Base-by-base conservation (phyloP, 495 filamentous ascomycete species). In the Neurospora sp. region DNA sequence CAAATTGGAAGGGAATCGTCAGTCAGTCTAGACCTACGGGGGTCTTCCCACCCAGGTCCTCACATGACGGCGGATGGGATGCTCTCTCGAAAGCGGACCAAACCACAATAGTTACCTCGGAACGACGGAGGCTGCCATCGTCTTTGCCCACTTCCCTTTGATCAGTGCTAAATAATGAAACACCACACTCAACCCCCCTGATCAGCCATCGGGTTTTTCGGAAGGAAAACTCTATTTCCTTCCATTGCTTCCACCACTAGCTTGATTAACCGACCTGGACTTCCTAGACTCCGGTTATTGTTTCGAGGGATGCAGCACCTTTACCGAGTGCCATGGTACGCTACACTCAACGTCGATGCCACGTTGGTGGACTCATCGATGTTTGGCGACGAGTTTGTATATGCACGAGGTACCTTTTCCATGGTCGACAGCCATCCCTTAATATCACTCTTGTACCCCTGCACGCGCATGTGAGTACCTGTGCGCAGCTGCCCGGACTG, bases 81-180 rank as follows among this genome's bases (percentile, higher is more conserved):
- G 31, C 27, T 65, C 53, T 65, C 14, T 65, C 14, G 27, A 35
- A 65, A 65, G 27, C 53, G 53, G 53, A 18, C 53, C 18, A 18
- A 65, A 65, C 73, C 71, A 72, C 42, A 71, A 72, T 75, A 73
- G 76, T 75, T 75, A 82, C 81, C 79, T 76, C 78, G 80, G 78
- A 78, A 80, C 79, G 78, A 78, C 78, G 74, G 53, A 61, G 53
- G 80, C 61, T 76, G 75, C 76, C 78, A 73, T 78, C 75, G 76
- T 71, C 71, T 72, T 79, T 76, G 77, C 74, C 48, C 68, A 80
- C 78, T 81, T 82, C 80, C 80, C 80, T 80, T 78, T 80, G 76
- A 79, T 70, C 79, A 81, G 75, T 78, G 75, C 77, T 75, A 80
- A 78, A 79, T 78, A 75, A 79, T 82, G 80, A 82, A 82, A 80